These are phyloP conservation scores for Pulveroboletus frians DNA, from an alignment of 768 basidiomycete species.

Conservation along the genomic window DNA sequence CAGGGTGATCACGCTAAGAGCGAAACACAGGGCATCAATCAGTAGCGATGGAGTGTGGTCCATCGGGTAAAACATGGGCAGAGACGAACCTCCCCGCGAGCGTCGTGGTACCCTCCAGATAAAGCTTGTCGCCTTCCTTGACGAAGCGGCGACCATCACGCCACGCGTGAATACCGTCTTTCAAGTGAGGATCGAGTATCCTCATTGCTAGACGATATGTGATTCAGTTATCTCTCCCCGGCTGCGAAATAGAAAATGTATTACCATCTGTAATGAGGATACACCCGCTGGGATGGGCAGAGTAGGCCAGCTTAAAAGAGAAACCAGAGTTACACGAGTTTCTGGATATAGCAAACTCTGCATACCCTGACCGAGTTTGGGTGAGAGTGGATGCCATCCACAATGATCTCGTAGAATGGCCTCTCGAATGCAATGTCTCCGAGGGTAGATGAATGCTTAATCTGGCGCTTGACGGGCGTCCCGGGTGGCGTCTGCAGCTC, in stretches of 20 bases:
- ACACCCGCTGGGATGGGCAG: conserved; percentile 77
- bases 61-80: background rate
- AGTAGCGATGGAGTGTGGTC: background rate
- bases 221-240: background rate
- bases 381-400: conserved; percentile 88
- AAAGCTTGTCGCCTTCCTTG: conserved; percentile 77
- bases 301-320: conserved; percentile 65
- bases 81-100: conserved; percentile 74
- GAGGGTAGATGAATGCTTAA: conserved; percentile 32
- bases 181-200: conserved; percentile 77
- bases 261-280: conserved; percentile 87
- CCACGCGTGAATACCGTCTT: conserved; percentile 85
- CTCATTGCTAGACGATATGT: conserved; percentile 57
- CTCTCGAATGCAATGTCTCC: conserved; percentile 49
- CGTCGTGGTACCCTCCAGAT: conserved; percentile 79
- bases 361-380: conserved; percentile 83
- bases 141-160: conserved; percentile 75
- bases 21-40: background rate
- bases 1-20: conserved; percentile 65
- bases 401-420: conserved; percentile 86
- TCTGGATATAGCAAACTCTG: conserved; percentile 4
- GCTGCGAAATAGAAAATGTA: conserved; percentile 11
- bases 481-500: conserved; percentile 53
- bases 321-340: background rate
- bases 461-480: conserved; percentile 36